A percentile compares a stretch with the other conserved stretches of the same genome.
Evolutionary conservation across 129 eudicot species (phyloP).

Genomic region (Ambrosia artemisiifolia): DNA sequence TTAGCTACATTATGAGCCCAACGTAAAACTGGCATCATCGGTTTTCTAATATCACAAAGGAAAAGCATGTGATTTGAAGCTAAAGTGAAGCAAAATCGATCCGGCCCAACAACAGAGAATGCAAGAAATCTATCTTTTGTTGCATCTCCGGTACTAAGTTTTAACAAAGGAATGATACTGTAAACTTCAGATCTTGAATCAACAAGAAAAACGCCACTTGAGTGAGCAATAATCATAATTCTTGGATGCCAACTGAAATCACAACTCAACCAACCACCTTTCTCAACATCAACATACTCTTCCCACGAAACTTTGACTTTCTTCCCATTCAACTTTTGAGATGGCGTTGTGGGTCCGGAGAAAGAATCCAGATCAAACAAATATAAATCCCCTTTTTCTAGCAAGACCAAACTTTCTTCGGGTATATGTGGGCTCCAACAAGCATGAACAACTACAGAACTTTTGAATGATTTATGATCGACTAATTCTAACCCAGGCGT

Average conservation of each 20-base stretch:
- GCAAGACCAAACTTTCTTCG: conserved; percentile 56
- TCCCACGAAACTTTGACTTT: conserved; percentile 34
- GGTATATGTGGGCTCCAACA: conserved; percentile 84
- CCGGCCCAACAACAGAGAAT: conserved; percentile 47
- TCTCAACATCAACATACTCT: conserved; percentile 20
- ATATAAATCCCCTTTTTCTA: conserved; percentile 55
- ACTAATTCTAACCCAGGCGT: conserved; percentile 29
- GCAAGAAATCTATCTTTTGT: conserved; percentile 50
- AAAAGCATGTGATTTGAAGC: conserved; percentile 50
- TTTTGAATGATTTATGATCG: conserved; percentile 35
- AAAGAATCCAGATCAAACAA: conserved; percentile 54
- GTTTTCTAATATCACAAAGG: conserved; percentile 75
- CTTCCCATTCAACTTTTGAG: conserved; percentile 26
- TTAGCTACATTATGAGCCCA: conserved; percentile 58
- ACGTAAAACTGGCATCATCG: conserved; percentile 52
- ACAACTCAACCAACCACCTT: conserved; percentile 63
- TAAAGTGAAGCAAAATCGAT: conserved; percentile 44
- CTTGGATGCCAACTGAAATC: conserved; percentile 88
- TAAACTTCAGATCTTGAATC: conserved; percentile 48
- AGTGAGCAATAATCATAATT: conserved; percentile 51
- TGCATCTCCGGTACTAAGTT: conserved; percentile 10
- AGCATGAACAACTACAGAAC: conserved; percentile 43
- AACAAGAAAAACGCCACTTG: conserved; percentile 48
- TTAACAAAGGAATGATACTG: conserved; percentile 44
- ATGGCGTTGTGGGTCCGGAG: not conserved